Evolutionary conservation across 768 basidiomycete genomes (phyloP), one percentile per base, ranked within the genome.

Genomic region (Russula sp.): DNA sequence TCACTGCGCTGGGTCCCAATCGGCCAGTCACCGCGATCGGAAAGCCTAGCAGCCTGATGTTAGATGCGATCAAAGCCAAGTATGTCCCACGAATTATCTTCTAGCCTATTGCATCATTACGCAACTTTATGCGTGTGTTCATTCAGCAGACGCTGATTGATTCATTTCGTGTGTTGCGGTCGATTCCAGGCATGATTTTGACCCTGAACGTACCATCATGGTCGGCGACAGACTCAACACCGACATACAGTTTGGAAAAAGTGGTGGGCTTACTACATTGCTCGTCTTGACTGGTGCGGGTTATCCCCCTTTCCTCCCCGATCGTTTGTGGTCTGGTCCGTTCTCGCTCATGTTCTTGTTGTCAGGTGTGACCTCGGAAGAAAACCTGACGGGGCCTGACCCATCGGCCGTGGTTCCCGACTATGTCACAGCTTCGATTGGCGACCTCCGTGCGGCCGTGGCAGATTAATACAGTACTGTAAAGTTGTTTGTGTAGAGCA

Each of bases 191-290:
- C 85, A 95, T 67, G 72, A 89, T 50, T 94, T 92, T 71, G 89
- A 98, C 73, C 91, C 91, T 46, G 76, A 80, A 63, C 78, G 85
- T 56, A 94, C 95, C 16, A 84, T 98, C 71, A 98, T 99, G 93
- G 79, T 98, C 48, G 96, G 96, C 45, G 96, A 99, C 75, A 83
- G 96, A 63, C 79, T 99, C 66, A 88, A 91, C 72, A 98, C 97
- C 6, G 96, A 99, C 74, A 98, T 99, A 68, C 75, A 89, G 55
- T 99, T 98, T 69, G 97, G 96, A 53, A 81, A 90, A 71, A 82
- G 82, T 49, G 92, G 93, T 45, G 92, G 92, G 32, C 79, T 97
- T 22, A 73, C 87, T 18, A 98, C 96, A 0, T 77, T 98, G 59
- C 84, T 98, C 45, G 96, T 98, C 59, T 75, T 98, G 67, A 94